Evolutionary conservation across 352 stramenopile genomes (phyloP).

Genomic region (Elongisporangium prolatum): DNA sequence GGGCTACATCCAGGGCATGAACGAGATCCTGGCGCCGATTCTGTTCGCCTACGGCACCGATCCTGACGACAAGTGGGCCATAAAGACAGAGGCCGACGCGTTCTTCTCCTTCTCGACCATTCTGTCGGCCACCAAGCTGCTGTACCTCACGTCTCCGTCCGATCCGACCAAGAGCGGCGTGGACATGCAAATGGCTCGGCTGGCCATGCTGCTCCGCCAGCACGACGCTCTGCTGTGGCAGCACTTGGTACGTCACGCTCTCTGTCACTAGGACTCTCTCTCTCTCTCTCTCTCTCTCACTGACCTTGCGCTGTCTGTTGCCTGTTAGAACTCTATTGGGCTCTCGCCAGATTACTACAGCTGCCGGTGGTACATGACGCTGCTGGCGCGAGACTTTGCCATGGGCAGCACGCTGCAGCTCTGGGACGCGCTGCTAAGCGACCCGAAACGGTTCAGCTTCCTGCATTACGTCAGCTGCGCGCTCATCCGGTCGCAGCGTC

Average conservation of each 20-base stretch:
- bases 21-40: conserved; percentile 90
- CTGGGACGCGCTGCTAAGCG: conserved; percentile 56
- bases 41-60: conserved; percentile 75
- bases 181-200: conserved; percentile 51
- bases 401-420: conserved; percentile 49
- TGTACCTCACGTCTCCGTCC: conserved; percentile 34
- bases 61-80: conserved; percentile 16
- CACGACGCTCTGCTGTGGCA: conserved; percentile 62
- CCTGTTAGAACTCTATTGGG: conserved; percentile 51
- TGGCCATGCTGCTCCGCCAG: conserved; percentile 44
- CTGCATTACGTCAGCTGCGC: conserved; percentile 62
- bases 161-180: conserved; percentile 48
- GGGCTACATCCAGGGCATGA: conserved; percentile 95
- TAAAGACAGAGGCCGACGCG: conserved; percentile 43
- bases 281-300: neutral
- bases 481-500: conserved; percentile 45
- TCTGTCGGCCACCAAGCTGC: conserved; percentile 37
- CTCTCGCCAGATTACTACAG: conserved; percentile 60
- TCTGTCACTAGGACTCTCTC: neutral
- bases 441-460: conserved; percentile 63
- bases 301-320: conserved; percentile 1
- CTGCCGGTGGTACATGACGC: conserved; percentile 72
- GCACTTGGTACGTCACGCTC: conserved; percentile 36
- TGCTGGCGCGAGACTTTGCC: conserved; percentile 53
- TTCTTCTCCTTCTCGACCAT: conserved; percentile 50